These are phyloP conservation scores for Termitomyces sp. DNA, from an alignment of 768 basidiomycete genomes.

Conservation along the genomic window DNA sequence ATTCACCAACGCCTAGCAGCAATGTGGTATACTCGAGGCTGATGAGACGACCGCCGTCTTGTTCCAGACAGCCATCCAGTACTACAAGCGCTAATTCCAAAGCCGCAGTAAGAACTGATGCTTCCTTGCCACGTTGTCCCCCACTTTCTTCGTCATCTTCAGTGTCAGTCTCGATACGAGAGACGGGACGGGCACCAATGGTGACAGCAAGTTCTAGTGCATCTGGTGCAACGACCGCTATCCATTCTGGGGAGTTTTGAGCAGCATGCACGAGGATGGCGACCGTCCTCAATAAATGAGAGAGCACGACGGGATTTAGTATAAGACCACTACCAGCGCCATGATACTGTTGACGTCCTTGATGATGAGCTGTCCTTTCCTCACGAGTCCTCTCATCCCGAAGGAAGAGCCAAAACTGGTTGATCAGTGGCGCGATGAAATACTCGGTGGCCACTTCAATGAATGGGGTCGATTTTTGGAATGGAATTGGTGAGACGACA, in stretches of 20 bases:
- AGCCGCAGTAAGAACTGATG: slow-evolving; percentile 65
- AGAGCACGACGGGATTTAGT: slow-evolving; percentile 70
- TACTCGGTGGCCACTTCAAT: slow-evolving; percentile 76
- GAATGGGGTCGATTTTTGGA: slow-evolving; percentile 34
- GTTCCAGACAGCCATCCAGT: slow-evolving; percentile 66
- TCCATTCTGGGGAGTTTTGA: slow-evolving; percentile 75
- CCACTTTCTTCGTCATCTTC: slow-evolving; percentile 28
- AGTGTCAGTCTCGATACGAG: slow-evolving; percentile 31
- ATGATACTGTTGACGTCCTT: slow-evolving; percentile 51
- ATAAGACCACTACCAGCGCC: slow-evolving; percentile 80
- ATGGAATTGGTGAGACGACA: slow-evolving; percentile 1
- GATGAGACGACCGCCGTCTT: slow-evolving; percentile 73
- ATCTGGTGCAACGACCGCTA: slow-evolving; percentile 76
- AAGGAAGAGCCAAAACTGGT: slow-evolving; percentile 93
- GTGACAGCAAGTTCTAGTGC: slow-evolving; percentile 80
- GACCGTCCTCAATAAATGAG: slow-evolving; percentile 71
- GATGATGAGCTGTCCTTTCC: slow-evolving; percentile 55
- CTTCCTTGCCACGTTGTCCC: slow-evolving; percentile 46
- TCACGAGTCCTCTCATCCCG: slow-evolving; percentile 79
- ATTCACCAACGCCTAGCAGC: slow-evolving; percentile 70
- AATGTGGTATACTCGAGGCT: slow-evolving; percentile 71
- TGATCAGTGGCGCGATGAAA: slow-evolving; percentile 87
- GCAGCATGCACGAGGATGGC: slow-evolving; percentile 79
- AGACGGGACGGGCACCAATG: slow-evolving; percentile 62
- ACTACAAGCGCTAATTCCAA: slow-evolving; percentile 75